These are phyloP conservation scores for Pythium periplocum DNA, from an alignment of 352 stramenopile species.

Conservation along the genomic window DNA sequence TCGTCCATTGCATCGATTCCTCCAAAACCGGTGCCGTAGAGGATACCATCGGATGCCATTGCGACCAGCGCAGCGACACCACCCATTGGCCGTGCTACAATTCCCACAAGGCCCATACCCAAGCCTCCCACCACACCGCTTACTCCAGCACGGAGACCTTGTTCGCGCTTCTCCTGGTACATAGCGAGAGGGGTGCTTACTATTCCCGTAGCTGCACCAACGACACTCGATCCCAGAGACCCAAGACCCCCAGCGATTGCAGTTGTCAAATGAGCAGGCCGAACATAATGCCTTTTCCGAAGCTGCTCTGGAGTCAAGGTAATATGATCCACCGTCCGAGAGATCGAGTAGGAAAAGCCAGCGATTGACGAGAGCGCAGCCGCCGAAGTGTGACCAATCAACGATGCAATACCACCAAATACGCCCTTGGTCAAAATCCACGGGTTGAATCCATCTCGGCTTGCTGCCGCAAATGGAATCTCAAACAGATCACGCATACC, in stretches of 20 bases:
- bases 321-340: slow-evolving; percentile 75
- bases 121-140: slow-evolving; percentile 64
- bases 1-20: slow-evolving; percentile 31
- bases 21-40: slow-evolving; percentile 54
- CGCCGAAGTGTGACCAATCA: slow-evolving; percentile 63
- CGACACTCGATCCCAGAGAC: slow-evolving; percentile 67
- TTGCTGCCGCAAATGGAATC: slow-evolving; percentile 56
- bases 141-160: slow-evolving; percentile 54
- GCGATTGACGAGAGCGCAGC: slow-evolving; percentile 70
- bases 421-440: slow-evolving; percentile 73
- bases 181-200: slow-evolving; percentile 74
- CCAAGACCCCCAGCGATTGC: slow-evolving; percentile 58
- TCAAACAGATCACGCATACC: slow-evolving; percentile 75
- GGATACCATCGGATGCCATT: slow-evolving; percentile 65
- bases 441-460: slow-evolving; percentile 69
- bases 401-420: slow-evolving; percentile 57
- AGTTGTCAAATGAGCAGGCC: slow-evolving; percentile 55
- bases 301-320: slow-evolving; percentile 58
- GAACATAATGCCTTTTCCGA: slow-evolving; percentile 54
- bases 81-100: slow-evolving; percentile 72
- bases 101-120: slow-evolving; percentile 73
- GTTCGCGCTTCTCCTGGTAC: slow-evolving; percentile 59
- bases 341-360: slow-evolving; percentile 80
- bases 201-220: slow-evolving; percentile 68
- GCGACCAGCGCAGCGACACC: slow-evolving; percentile 75